Evolutionary conservation across 768 basidiomycete species (phyloP).

Genomic region (Leccinum rimulosum): DNA sequence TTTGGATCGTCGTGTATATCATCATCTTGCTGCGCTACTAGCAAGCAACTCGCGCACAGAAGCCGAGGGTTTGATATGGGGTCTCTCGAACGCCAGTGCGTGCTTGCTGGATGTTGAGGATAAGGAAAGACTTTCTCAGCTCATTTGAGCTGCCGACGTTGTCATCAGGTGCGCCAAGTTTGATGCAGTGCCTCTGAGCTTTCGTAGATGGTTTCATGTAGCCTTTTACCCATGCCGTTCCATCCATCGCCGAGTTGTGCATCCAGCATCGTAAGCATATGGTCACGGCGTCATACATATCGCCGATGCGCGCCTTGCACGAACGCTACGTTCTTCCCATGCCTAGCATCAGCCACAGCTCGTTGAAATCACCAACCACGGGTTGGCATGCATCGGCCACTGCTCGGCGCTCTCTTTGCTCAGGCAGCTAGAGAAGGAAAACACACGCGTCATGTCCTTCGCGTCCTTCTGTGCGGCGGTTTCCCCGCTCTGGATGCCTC

Average conservation of each 20-base stretch:
- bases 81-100: slow-evolving; percentile 51
- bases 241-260: slow-evolving; percentile 76
- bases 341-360: not conserved
- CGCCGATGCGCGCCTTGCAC: slow-evolving; percentile 70
- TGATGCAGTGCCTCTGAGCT: not conserved
- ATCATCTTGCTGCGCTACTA: slow-evolving; percentile 28
- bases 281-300: slow-evolving; percentile 90
- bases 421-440: slow-evolving; percentile 44
- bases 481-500: slow-evolving; percentile 68
- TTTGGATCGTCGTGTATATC: slow-evolving; percentile 11
- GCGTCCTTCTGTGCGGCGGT: slow-evolving; percentile 94
- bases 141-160: slow-evolving; percentile 69
- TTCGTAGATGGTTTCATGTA: slow-evolving; percentile 27
- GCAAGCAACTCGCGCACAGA: slow-evolving; percentile 73
- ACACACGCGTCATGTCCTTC: slow-evolving; percentile 66
- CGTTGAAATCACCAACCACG: slow-evolving; percentile 24
- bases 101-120: slow-evolving; percentile 55
- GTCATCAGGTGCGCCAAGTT: slow-evolving; percentile 69
- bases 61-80: slow-evolving; percentile 43
- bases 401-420: slow-evolving; percentile 79
- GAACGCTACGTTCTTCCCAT: slow-evolving; percentile 44
- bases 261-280: slow-evolving; percentile 69
- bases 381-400: slow-evolving; percentile 86
- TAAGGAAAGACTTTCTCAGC: slow-evolving; percentile 31
- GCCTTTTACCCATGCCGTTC: slow-evolving; percentile 75